Evolutionary conservation across 1,284 basidiomycete genomes (phyloP), one percentile per base, ranked within the genome.

Genomic region (Irpex sp.): DNA sequence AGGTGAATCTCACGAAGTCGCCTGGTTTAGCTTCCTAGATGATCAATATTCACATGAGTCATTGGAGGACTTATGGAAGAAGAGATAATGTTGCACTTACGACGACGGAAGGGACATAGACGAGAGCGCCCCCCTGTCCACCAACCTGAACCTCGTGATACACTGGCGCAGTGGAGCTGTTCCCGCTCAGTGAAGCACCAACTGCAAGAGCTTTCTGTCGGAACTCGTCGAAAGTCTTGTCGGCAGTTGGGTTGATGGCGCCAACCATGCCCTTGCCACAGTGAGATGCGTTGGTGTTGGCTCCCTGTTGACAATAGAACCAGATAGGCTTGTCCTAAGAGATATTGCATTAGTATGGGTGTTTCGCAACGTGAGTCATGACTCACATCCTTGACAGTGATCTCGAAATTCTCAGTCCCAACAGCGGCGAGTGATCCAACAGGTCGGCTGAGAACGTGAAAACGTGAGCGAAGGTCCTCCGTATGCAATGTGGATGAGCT

Each of bases 1-100:
- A 85, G 37, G 72, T 65, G 75, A 85, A 85, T 53, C 75, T 81
- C 59, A 86, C 69, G 13, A 78, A 72, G 69, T 88, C 87, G 6
- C 86, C 84, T 51, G 79, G 71, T 64, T 80, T 74, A 33, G 86
- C 86, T n/a, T 55, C 9, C 53, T 55, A 31, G 54, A 78, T 78
- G 71, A 88, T 83, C 39, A 13, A 43, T n/a, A 31, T 31, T 31
- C 31, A 31, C 31, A 31, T 31, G 31, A 31, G 31, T 31, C 31
- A 31, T 31, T 31, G 31, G 31, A 31, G 31, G 31, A 4, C 31
- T 31, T 33, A 37, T n/a, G 21, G 50, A n/a, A 49, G 37, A 47
- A 39, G 13, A 33, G 19, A 19, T 11, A 53, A 21, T 11, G 2
- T 15, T 37, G 11, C 13, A 55, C 61, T 47, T 46, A 62, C 61